These are phyloP conservation scores for Talaromyces marneffei DNA, from an alignment of 2,329 filamentous ascomycete genomes.

Conservation along the genomic window DNA sequence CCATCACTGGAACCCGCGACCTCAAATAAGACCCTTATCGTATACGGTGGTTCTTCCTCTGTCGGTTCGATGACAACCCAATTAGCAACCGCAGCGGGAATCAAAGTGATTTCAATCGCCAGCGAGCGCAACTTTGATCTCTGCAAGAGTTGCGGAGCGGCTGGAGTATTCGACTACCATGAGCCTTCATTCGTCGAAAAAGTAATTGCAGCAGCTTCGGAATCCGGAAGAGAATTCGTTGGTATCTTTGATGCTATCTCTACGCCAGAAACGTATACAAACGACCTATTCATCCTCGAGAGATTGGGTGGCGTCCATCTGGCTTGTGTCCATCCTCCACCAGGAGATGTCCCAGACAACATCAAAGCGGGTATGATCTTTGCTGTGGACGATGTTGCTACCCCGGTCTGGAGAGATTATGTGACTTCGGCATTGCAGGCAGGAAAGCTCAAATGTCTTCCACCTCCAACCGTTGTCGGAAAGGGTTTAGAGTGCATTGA, in stretches of 20 bases:
- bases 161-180: slow-evolving; percentile 41
- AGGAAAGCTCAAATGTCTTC: slow-evolving; percentile 27
- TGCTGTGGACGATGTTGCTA: slow-evolving; percentile 18
- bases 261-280: slow-evolving; percentile 3
- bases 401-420: slow-evolving; percentile 25
- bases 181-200: slow-evolving; percentile 17
- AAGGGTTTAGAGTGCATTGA: slow-evolving; percentile 35
- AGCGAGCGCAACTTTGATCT: slow-evolving; percentile 24
- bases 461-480: slow-evolving; percentile 34
- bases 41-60: slow-evolving; percentile 43
- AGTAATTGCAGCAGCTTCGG: slow-evolving; percentile 15
- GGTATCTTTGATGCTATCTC: slow-evolving; percentile 16
- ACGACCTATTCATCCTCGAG: neutral
- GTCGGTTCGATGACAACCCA: slow-evolving; percentile 42
- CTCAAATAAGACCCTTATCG: slow-evolving; percentile 17
- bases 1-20: neutral
- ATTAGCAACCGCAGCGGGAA: slow-evolving; percentile 35
- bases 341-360: slow-evolving; percentile 10
- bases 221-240: slow-evolving; percentile 14
- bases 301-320: slow-evolving; percentile 2
- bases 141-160: slow-evolving; percentile 38
- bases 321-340: slow-evolving; percentile 8
- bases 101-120: slow-evolving; percentile 34
- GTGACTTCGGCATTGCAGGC: slow-evolving; percentile 24
- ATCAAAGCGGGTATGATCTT: slow-evolving; percentile 13